Percentiles rank a stretch among this genome's conserved stretches.
phyloP scores from a whole-genome alignment of 805 yeast genomes.

The Yarrowia phangngaensis region DNA sequence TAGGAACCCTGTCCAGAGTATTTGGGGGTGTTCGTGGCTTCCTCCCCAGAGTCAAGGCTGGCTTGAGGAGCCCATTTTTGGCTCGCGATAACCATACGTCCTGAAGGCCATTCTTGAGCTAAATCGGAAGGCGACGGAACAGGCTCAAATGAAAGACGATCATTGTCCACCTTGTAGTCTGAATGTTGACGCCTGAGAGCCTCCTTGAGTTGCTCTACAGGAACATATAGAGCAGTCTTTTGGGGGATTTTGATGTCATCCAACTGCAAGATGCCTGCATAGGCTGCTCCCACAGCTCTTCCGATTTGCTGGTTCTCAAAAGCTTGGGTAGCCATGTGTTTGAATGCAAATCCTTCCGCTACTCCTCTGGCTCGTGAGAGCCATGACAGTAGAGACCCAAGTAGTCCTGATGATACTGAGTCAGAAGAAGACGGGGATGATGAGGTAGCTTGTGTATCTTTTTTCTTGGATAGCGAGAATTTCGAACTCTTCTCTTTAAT shows the following conservation, averaged over 20 bases:
- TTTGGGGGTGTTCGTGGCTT: background rate
- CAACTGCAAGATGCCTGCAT: constrained; percentile 10
- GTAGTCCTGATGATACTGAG: background rate
- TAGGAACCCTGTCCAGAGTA: constrained; percentile 19
- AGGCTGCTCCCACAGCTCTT: constrained; percentile 28
- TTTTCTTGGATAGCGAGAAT: constrained; percentile 9
- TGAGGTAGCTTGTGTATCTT: too few species aligned
- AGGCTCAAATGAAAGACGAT: constrained; percentile 37
- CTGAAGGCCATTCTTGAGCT: constrained; percentile 38
- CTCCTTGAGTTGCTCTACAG: constrained; percentile 28
- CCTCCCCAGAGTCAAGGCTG: constrained; percentile 16
- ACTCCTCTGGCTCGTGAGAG: constrained; percentile 32
- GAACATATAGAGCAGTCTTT: constrained; percentile 6
- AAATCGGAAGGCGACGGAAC: constrained; percentile 36
- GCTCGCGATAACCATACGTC: constrained; percentile 36
- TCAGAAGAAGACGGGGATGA: background rate
- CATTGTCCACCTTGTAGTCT: constrained; percentile 36
- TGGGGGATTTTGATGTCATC: constrained; percentile 16
- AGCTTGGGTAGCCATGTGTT: constrained; percentile 35
- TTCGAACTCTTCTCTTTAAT: constrained; percentile 14
- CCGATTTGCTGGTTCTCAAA: constrained; percentile 35
- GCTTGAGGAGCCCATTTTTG: constrained; percentile 37
- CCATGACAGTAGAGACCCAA: constrained; percentile 33
- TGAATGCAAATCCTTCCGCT: constrained; percentile 34
- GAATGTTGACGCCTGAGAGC: constrained; percentile 29